These are phyloP conservation scores for Erythrophleum fordii DNA, from an alignment of 306 rosid genomes.

Conservation along the genomic window DNA sequence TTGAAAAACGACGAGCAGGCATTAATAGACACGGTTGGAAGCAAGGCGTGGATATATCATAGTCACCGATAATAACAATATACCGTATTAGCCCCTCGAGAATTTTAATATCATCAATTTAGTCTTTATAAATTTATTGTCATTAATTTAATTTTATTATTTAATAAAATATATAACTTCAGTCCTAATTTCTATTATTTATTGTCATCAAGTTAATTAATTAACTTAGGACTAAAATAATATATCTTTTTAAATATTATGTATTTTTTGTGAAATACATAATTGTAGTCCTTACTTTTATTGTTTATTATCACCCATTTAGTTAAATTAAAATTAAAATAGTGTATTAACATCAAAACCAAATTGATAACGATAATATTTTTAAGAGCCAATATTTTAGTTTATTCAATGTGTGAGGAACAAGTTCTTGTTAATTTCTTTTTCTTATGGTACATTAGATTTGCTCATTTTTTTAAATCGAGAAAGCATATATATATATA, in stretches of 20 bases:
- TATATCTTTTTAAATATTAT: not conserved
- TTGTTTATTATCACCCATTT: too few species aligned
- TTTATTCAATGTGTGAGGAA: not conserved
- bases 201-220: not conserved
- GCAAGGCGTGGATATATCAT: not conserved
- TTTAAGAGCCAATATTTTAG: not conserved
- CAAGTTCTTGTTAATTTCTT: not conserved
- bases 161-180: not conserved
- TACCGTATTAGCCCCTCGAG: too few species aligned
- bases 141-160: not conserved
- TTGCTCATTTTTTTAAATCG: too few species aligned
- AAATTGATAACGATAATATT: not conserved
- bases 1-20: conserved; percentile 11
- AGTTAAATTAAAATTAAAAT: too few species aligned
- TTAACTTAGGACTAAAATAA: not conserved
- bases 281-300: too few species aligned
- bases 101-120: too few species aligned
- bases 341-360: not conserved
- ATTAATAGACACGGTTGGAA: not conserved
- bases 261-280: not conserved
- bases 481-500: too few species aligned
- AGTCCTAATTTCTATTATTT: not conserved
- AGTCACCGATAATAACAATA: not conserved
- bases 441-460: too few species aligned
- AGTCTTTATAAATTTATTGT: not conserved